Evolutionary conservation across 441 rosid species (phyloP), one percentile per base, ranked within the genome.

Genomic region (Viola pubescens): DNA sequence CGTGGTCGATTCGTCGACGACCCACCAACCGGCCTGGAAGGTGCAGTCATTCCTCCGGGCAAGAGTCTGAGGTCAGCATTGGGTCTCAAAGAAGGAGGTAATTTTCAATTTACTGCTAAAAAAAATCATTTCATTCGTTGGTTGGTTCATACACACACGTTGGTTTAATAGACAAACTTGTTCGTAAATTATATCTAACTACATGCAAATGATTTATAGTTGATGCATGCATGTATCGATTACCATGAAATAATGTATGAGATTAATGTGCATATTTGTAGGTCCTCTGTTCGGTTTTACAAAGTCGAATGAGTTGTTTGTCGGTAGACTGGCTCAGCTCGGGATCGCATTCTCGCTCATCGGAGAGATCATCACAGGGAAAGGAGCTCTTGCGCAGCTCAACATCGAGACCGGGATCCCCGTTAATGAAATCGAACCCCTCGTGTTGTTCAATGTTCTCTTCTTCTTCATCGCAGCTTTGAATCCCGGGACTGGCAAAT

Each of bases 381-480:
- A 91, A 54, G 98, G 98, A 71, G 98, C 98, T 48, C 73, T 91
- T 2, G 98, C 98, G 9, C 98, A 91, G 50, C 88, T 91, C 56
- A 91, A 91, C 87, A 74, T 91, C 46, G 98, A 91, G 79, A 91
- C 98, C 0, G 98, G 98, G 13, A 75, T 91, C 51, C 97, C 97
- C 6, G 69, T 91, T 54, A 77, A 37, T 39, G 97, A 91, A 26
- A 83, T 91, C 9, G 97, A 91, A 66, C 97, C 97, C 4, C 86
- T 91, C 8, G 97, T 91, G 52, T 73, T 91, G 76, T 79, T 91
- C 76, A 91, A 88, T 16, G 91, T 91, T 60, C 45, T 79, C 66
- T 88, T 91, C 87, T 91, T 91, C 87, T 88, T 91, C 74, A 0
- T 76, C 34, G 96, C 97, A 13, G 97, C 97, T 8, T 68, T 90